Base-by-base conservation (phyloP, 2,329 filamentous ascomycete genomes). In the Botrytis fabae region DNA sequence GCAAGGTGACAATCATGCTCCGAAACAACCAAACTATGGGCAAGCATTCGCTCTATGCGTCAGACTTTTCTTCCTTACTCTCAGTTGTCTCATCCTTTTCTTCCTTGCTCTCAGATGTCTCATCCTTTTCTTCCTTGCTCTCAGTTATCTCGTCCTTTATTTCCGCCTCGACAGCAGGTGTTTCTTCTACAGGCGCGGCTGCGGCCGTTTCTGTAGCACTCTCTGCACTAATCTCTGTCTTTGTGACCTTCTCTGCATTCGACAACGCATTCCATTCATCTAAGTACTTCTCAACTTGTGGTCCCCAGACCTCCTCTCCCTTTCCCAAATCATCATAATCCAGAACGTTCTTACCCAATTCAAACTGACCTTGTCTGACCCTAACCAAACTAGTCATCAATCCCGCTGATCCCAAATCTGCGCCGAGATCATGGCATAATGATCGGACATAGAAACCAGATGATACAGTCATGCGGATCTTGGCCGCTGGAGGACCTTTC, bases 361-460 rank as follows among this genome's bases (percentile, higher is more conserved):
- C 87, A 79, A 97, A 98, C 75, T 94, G 89, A 28, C 90, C 93
- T 83, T 99, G 96, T 70, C 92, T 89, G 5, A 90, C 92, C 71
- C 96, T 91, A 73, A 92, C 88, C 32, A 99, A 88, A 78, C 92
- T 90, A 35, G 93, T 90, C 95, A 99, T 98, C 76, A 96, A 86
- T 48, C 88, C 96, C 38, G 93, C 90, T 20, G 94, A 97, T 70
- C 89, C 90, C 22, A 98, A 86, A 77, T 93, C 94, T 76, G 90
- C 86, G 35, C 95, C 96, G 5, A 99, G 87, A 79, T 99, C 96
- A 81, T 98, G 94, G 78, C 94, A 95, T 77, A 99, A 90, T 73
- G 93, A 97, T 75, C 96, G 92, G 22, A 99, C 95, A 82, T 99
- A 99, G 85, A 98, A 99, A 57, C 96, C 96, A 0, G 94, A 97